Base-by-base conservation (phyloP, 306 rosid species). In the Prunus fruticosa region DNA sequence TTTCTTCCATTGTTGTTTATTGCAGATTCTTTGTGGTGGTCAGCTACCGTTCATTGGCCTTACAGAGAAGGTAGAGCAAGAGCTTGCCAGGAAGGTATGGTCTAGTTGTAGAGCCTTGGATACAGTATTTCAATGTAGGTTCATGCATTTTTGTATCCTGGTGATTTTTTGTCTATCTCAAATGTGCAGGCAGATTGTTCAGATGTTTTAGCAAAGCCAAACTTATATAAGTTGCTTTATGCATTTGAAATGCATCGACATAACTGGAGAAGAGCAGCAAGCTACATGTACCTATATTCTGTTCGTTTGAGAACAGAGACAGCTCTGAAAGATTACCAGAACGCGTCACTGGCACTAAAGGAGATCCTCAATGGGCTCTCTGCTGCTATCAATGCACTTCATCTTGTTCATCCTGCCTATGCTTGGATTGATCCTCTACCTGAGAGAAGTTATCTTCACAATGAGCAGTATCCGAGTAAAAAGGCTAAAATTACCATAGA, bases 31-130 rank as follows among this genome's bases (percentile, higher is more conserved):
- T 68, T 95, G 93, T 84, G 84, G 92, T 63, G 92, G 89, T 85
- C 88, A 88, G 79, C 91, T 95, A 69, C 98, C 98, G 51, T 91
- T 87, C 79, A 88, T 89, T 85, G 97, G 97, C 79, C 87, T 95
- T 76, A 87, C 81, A 79, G 98, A 92, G 81, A 95, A 89, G 84
- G 95, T 92, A n/a, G 98, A 95, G 85, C 96, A 92, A 78, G 98
- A 95, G 92, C 97, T 95, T 86, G 86, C 88, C 52, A 85, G 96
- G 96, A 95, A 95, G 98, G 98, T 94, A 84, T 77, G 56, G 67
- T 69, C 28, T 79, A 58, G 73, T 69, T 63, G 76, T 46, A 62
- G 58, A 75, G 69, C 69, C 51, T 78, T 56, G n/a, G 53, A 13
- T 61, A 73, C 77, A 61, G 51, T 78, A 53, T 69, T 79, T 76